Conservation (phyloP, 768 basidiomycete species). For the Phlebiopsis gigantea region DNA sequence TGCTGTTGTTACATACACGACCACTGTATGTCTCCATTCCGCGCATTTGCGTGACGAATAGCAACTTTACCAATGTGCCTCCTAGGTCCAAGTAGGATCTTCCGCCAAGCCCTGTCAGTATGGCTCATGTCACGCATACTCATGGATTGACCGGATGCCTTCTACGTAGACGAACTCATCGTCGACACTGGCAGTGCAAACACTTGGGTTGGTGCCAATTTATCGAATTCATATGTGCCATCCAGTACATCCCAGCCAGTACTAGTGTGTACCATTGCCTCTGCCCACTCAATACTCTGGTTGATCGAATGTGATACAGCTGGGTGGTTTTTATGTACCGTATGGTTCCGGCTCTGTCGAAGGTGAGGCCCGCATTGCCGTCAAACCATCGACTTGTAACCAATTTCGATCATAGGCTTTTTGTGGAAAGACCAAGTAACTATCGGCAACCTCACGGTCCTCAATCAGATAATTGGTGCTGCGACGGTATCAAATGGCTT, state of each 20-base stretch:
- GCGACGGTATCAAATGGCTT: constrained; percentile 25
- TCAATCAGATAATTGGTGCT: constrained; percentile 33
- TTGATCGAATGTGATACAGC: not conserved
- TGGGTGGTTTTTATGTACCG: not conserved
- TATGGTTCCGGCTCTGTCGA: not conserved
- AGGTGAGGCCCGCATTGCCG: not conserved
- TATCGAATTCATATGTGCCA: not conserved
- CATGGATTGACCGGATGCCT: not conserved
- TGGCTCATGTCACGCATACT: not conserved
- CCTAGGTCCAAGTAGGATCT: constrained; percentile 40
- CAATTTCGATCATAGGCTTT: constrained; percentile 7
- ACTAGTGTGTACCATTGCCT: not conserved
- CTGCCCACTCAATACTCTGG: not conserved
- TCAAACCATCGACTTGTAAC: not conserved
- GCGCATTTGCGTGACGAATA: not conserved
- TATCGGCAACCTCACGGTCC: constrained; percentile 25
- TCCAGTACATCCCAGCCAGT: not conserved
- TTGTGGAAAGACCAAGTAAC: constrained; percentile 36
- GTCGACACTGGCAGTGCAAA: constrained; percentile 54
- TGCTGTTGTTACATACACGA: constrained; percentile 21
- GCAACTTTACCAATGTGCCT: not conserved
- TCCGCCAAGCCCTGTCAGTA: constrained; percentile 39
- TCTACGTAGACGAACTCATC: constrained; percentile 39
- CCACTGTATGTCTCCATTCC: constrained; percentile 10
- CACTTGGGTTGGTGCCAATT: constrained; percentile 52